Conservation (phyloP, 495 filamentous ascomycete genomes). For the Chaetomium fimeti region DNA sequence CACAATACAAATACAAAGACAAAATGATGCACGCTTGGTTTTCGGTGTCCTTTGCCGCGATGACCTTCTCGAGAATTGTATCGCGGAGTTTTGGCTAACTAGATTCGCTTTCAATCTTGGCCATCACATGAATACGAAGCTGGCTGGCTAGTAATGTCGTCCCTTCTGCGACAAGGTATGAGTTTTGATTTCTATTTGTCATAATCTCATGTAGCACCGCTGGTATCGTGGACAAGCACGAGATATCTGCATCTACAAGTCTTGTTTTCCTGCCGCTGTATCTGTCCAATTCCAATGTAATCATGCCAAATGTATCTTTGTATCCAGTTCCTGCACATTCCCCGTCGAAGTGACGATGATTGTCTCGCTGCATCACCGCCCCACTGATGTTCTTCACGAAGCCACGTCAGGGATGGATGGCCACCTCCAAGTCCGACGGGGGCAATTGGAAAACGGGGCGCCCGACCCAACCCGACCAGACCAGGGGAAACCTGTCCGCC, state of each 20-base stretch:
- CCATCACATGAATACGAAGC: too few relatives aligned
- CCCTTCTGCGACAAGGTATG: too few relatives aligned
- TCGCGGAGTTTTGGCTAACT: too few relatives aligned
- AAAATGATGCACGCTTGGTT: neutral
- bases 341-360: too few relatives aligned
- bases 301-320: neutral
- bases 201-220: neutral
- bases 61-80: too few relatives aligned
- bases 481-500: neutral
- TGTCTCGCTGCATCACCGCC: neutral
- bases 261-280: neutral
- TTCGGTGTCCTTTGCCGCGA: too few relatives aligned
- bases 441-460: too few relatives aligned
- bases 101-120: too few relatives aligned
- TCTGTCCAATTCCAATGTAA: neutral
- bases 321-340: neutral
- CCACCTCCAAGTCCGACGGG: too few relatives aligned
- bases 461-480: neutral
- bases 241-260: neutral
- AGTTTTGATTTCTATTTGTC: constrained; percentile 4
- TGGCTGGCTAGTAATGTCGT: too few relatives aligned
- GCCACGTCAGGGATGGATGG: constrained; percentile 6
- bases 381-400: neutral
- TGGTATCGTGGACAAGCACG: neutral
- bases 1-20: constrained; percentile 14